phyloP scores from a whole-genome alignment of 495 filamentous ascomycete species.

The Niebla homalea region DNA sequence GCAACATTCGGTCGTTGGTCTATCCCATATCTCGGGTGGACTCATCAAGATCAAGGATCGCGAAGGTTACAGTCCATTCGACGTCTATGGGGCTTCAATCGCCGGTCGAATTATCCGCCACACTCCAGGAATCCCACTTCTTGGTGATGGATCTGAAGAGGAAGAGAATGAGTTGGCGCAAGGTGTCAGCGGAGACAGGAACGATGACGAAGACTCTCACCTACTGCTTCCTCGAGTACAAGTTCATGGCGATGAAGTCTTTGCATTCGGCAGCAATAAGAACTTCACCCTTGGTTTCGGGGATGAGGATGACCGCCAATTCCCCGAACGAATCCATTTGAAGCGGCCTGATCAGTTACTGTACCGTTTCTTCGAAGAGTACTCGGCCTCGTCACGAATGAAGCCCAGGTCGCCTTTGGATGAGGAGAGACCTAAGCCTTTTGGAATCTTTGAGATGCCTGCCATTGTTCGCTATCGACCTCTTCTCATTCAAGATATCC shows the following conservation, averaged over 20 bases:
- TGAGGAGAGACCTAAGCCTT: neutral
- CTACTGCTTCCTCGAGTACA: conserved; percentile 21
- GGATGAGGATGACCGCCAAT: conserved; percentile 86
- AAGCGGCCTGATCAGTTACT: conserved; percentile 72
- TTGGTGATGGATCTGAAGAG: conserved; percentile 14
- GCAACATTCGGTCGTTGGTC: conserved; percentile 31
- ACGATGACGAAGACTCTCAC: conserved; percentile 18
- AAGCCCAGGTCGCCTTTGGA: neutral
- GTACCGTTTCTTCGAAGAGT: conserved; percentile 50
- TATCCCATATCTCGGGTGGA: conserved; percentile 38
- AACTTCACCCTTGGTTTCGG: conserved; percentile 86
- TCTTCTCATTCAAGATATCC: conserved; percentile 59
- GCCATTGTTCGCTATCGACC: conserved; percentile 53
- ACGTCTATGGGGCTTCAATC: conserved; percentile 77
- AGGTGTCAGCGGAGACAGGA: conserved; percentile 23
- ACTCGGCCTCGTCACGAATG: conserved; percentile 22
- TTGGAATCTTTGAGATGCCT: conserved; percentile 37
- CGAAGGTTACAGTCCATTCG: conserved; percentile 88
- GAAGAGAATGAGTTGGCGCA: conserved; percentile 31
- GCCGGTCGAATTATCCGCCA: conserved; percentile 39
- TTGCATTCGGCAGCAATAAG: conserved; percentile 87
- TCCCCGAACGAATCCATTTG: conserved; percentile 67
- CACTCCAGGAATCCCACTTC: conserved; percentile 3
- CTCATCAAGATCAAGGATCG: conserved; percentile 91
- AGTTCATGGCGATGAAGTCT: conserved; percentile 69